These are phyloP conservation scores for Pholiota conissans DNA, from an alignment of 768 basidiomycete species.

Conservation along the genomic window DNA sequence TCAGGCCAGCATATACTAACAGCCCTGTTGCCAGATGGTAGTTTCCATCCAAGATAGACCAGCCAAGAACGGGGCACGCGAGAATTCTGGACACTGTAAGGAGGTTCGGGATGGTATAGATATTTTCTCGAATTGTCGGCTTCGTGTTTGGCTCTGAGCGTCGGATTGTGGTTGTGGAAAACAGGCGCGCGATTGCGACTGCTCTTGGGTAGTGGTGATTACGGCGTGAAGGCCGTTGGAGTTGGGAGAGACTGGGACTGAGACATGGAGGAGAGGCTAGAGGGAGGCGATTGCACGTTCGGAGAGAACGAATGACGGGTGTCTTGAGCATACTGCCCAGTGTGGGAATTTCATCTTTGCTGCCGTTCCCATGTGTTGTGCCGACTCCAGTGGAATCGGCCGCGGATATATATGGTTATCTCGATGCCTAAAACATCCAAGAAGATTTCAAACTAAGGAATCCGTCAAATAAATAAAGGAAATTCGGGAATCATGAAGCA, in stretches of 20 bases:
- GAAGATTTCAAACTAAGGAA: neutral
- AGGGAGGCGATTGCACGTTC: slow-evolving; percentile 12
- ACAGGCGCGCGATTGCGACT: slow-evolving; percentile 6
- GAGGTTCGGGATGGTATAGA: slow-evolving; percentile 92
- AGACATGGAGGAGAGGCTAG: slow-evolving; percentile 3
- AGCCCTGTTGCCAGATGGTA: slow-evolving; percentile 80
- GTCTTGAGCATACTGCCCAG: slow-evolving; percentile 19
- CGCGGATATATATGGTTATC: slow-evolving; percentile 3
- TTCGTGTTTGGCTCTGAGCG: slow-evolving; percentile 24
- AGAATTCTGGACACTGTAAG: slow-evolving; percentile 86
- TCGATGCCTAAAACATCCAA: neutral
- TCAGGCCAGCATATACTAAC: slow-evolving; percentile 88
- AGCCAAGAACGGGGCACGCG: slow-evolving; percentile 91
- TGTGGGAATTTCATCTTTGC: slow-evolving; percentile 11
- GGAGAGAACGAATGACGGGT: slow-evolving; percentile 20
- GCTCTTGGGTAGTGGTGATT: neutral
- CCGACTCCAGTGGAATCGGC: neutral
- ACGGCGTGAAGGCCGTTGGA: neutral
- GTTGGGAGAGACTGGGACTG: neutral
- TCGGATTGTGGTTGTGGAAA: slow-evolving; percentile 20
- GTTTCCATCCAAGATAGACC: slow-evolving; percentile 81
- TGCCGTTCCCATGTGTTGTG: neutral
- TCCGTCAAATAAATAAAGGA: too few species aligned
- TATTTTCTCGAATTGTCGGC: slow-evolving; percentile 68
- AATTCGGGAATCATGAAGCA: too few species aligned